These are phyloP conservation scores for Fusarium clavum DNA, from an alignment of 2,329 filamentous ascomycete genomes.

Conservation along the genomic window DNA sequence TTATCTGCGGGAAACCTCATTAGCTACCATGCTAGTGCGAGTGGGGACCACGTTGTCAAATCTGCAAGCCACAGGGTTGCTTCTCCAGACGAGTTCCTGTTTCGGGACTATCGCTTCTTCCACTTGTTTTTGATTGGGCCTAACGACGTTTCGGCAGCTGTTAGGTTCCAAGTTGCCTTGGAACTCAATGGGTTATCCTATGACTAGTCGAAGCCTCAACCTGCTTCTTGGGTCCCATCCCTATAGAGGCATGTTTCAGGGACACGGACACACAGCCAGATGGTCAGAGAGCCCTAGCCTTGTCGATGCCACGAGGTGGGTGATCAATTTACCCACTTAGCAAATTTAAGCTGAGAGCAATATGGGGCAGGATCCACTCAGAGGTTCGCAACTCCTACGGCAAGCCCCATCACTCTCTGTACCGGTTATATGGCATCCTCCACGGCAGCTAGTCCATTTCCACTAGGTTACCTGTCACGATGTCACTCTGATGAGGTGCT, in stretches of 20 bases:
- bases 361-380: constrained; percentile 25
- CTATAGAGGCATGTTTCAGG: constrained; percentile 20
- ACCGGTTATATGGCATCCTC: constrained; percentile 9
- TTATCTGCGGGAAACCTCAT: constrained; percentile 27
- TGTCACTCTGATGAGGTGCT: background rate
- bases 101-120: constrained; percentile 37
- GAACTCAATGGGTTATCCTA: background rate
- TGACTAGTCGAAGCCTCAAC: constrained; percentile 17
- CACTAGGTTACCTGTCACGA: constrained; percentile 13
- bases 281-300: constrained; percentile 18
- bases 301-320: constrained; percentile 40
- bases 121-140: constrained; percentile 33
- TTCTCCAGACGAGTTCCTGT: constrained; percentile 44
- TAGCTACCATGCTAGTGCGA: constrained; percentile 26
- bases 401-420: constrained; percentile 12
- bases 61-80: constrained; percentile 38
- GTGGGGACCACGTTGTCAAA: constrained; percentile 34
- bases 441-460: constrained; percentile 18
- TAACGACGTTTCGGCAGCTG: background rate
- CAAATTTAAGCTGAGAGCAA: constrained; percentile 26
- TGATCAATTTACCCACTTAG: constrained; percentile 34
- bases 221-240: constrained; percentile 3
- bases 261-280: constrained; percentile 2
- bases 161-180: constrained; percentile 9
- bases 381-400: constrained; percentile 3